phyloP scores from a whole-genome alignment of 495 filamentous ascomycete species.

The Evernia prunastri region DNA sequence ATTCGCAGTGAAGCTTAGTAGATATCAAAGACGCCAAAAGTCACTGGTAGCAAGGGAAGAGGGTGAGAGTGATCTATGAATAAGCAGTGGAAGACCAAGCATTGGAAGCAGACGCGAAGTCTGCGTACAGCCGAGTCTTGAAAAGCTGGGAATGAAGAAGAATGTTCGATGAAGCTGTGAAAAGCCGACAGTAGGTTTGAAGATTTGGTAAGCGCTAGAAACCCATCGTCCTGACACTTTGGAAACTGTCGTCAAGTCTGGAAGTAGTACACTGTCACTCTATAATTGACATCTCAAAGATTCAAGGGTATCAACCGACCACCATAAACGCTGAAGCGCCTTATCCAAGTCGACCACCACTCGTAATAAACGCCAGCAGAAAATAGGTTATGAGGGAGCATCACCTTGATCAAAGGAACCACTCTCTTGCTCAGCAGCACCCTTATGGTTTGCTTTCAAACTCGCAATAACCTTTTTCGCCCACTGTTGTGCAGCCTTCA shows the following conservation, averaged over 20 bases:
- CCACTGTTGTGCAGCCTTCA: slow-evolving; percentile 25
- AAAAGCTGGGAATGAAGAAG: not conserved
- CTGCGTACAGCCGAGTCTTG: not conserved
- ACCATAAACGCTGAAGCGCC: slow-evolving; percentile 3
- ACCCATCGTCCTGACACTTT: not conserved
- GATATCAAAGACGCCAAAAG: not conserved
- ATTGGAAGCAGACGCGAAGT: not conserved
- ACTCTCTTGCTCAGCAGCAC: slow-evolving; percentile 4
- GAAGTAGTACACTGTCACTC: not conserved
- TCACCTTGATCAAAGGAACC: slow-evolving; percentile 15
- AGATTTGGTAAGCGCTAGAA: not conserved
- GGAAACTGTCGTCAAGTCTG: not conserved
- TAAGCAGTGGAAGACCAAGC: not conserved
- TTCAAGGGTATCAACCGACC: slow-evolving; percentile 19
- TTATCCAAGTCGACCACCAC: not conserved
- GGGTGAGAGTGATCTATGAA: not conserved
- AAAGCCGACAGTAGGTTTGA: not conserved
- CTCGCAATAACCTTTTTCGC: slow-evolving; percentile 15
- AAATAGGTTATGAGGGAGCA: not conserved
- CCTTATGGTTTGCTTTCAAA: slow-evolving; percentile 9
- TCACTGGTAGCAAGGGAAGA: not conserved
- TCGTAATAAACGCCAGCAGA: not conserved
- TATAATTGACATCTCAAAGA: not conserved
- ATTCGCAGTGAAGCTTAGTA: not conserved
- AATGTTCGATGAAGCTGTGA: not conserved